Conservation (phyloP, 768 basidiomycete species). For the Mycena galopus region DNA sequence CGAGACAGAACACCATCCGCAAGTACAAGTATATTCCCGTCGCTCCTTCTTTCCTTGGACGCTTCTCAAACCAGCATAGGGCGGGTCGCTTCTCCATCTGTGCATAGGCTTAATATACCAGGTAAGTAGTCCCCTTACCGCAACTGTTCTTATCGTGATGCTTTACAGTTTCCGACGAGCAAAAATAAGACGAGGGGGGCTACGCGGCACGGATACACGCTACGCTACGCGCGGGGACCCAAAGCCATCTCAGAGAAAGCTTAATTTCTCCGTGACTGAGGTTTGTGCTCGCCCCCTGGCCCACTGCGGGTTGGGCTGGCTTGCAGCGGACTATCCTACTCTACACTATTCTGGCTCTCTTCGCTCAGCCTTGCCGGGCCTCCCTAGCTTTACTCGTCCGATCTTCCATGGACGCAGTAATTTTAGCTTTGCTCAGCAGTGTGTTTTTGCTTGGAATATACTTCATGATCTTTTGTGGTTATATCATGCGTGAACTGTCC, state of each 20-base stretch:
- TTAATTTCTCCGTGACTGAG: slow-evolving; percentile 34
- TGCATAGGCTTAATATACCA: neutral
- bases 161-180: neutral
- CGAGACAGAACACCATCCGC: slow-evolving; percentile 15
- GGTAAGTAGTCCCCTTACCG: neutral
- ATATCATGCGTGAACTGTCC: neutral
- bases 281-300: slow-evolving; percentile 27
- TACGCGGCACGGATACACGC: neutral
- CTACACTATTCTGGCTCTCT: neutral
- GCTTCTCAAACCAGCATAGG: slow-evolving; percentile 33
- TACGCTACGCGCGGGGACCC: no score
- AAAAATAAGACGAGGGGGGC: neutral
- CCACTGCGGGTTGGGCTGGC: slow-evolving; percentile 5
- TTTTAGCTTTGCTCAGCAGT: slow-evolving; percentile 19
- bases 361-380: slow-evolving; percentile 4
- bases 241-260: slow-evolving; percentile 29
- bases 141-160: slow-evolving; percentile 4
- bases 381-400: slow-evolving; percentile 26
- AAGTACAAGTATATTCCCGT: slow-evolving; percentile 40
- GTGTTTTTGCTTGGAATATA: slow-evolving; percentile 28
- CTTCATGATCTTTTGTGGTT: neutral
- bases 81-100: neutral
- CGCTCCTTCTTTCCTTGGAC: slow-evolving; percentile 31
- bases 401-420: slow-evolving; percentile 26
- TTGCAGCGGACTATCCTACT: slow-evolving; percentile 2